These are phyloP conservation scores for Gracilaria caudata DNA, from an alignment of 23 red algal species.

Conservation along the genomic window DNA sequence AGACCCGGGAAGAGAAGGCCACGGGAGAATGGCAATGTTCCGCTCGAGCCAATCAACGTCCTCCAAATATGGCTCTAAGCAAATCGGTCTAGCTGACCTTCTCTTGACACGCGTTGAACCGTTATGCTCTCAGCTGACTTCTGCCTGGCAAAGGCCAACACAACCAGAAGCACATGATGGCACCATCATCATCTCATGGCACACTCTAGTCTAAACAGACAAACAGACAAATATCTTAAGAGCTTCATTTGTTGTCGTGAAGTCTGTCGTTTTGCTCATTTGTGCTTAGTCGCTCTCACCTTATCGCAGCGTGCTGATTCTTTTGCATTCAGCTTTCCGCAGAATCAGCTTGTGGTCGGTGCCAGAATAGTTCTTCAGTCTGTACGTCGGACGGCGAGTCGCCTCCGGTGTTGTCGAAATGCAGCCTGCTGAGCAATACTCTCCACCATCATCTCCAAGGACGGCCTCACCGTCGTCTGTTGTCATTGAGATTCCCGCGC, in stretches of 20 bases:
- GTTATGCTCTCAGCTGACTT: constrained; percentile 23
- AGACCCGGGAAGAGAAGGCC: not conserved
- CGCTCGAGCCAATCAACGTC: constrained; percentile 21
- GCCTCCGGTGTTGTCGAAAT: constrained; percentile 45
- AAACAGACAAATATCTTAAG: not conserved
- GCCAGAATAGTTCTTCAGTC: not conserved
- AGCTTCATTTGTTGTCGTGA: not conserved
- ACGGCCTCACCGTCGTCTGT: constrained; percentile 22
- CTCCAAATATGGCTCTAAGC: not conserved
- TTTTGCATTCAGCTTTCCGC: not conserved
- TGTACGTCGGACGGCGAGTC: constrained; percentile 38
- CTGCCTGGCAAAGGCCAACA: not conserved
- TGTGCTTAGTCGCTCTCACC: not conserved
- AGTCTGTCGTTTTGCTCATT: not conserved
- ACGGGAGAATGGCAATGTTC: not conserved
- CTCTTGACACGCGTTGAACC: not conserved
- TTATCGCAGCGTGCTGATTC: not conserved
- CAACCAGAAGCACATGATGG: not conserved
- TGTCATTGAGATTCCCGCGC: constrained; percentile 46
- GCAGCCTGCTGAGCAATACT: not conserved
- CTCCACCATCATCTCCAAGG: constrained; percentile 29
- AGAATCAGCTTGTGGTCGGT: not conserved
- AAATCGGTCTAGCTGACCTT: not conserved
- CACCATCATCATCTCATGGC: not conserved
- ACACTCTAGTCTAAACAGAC: too few relatives aligned